Percentiles rank a stretch among this genome's conserved stretches.
Conservation (phyloP, 192 early-diverging fungal genomes). For the Linnemannia hyalina region DNA sequence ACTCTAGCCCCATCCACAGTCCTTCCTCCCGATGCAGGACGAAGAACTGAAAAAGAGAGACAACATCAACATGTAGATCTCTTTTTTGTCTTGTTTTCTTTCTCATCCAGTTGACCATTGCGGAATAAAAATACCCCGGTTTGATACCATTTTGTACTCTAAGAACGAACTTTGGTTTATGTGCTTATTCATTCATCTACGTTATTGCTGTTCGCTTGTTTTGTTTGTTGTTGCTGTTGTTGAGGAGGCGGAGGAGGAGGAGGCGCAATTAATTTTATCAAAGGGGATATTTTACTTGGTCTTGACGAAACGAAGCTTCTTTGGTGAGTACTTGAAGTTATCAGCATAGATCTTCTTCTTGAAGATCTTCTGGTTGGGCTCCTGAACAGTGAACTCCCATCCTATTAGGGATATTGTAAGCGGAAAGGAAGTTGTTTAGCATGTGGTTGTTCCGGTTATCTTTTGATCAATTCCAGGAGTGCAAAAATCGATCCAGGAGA, state of each 20-base stretch:
- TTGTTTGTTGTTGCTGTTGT: not conserved
- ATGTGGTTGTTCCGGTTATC: not conserved
- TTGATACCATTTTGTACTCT: constrained; percentile 11
- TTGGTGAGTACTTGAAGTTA: constrained; percentile 91
- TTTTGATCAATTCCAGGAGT: not conserved
- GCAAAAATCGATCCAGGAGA: not conserved
- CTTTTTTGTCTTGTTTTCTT: not conserved
- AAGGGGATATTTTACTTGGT: constrained; percentile 76
- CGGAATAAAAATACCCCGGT: not conserved
- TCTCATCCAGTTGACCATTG: not conserved
- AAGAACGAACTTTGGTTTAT: not conserved
- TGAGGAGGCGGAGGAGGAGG: not conserved
- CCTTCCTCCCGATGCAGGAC: not conserved
- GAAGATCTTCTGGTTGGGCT: constrained; percentile 86
- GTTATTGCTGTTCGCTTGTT: not conserved
- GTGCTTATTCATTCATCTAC: not conserved
- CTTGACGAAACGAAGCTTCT: constrained; percentile 83
- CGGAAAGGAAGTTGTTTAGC: not conserved
- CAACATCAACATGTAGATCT: not conserved
- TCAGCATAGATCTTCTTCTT: constrained; percentile 89
- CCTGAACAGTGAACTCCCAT: constrained; percentile 92
- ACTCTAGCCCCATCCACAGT: not conserved
- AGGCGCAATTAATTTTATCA: not conserved
- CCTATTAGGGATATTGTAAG: constrained; percentile 50
- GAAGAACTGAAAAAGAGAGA: not conserved